Evolutionary conservation across 441 rosid species (phyloP), one percentile per base, ranked within the genome.

Genomic region (Bruguiera hainesii): DNA sequence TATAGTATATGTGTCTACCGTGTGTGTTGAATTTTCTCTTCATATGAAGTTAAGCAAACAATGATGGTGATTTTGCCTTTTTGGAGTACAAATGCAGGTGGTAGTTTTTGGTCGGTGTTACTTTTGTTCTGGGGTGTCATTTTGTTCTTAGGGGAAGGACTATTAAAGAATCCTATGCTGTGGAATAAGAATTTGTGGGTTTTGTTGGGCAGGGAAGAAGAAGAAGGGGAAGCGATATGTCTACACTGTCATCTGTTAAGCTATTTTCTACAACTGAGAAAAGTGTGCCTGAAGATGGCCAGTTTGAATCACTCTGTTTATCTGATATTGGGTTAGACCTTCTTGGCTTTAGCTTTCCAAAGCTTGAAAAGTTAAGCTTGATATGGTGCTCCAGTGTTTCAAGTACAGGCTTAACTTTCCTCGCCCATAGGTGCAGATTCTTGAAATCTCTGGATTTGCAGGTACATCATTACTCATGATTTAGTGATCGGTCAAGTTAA

Each of bases 331-430:
- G 93, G 20, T 76, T 93, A 81, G 67, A 78, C 23, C 85, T 80
- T 6, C 82, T 93, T 35, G 90, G 88, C 0, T 78, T 85, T 68
- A 89, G 91, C 7, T 93, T 93, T 75, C 80, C 85, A 18, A 81
- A 56, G 71, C 84, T 86, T 21, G 94, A 89, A 74, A 87, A 82
- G 74, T 78, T 90, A 80, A 90, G 90, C 85, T 72, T 93, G 65
- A 81, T 93, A 20, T 93, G 96, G 93, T 93, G 97, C 80, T 85
- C 97, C 16, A 79, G 78, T 67, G 71, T 93, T 72, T 78, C 98
- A 50, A 87, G 87, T 76, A 26, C 39, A 59, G 98, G 98, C 57
- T 75, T 93, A 69, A 56, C 60, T 46, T 86, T 87, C 69, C 76
- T 93, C 75, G 89, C 91, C 53, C 66, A 80, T 70, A 87, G 69